Evolutionary conservation across 345 rosid genomes (phyloP).

Genomic region (Angophora floribunda): DNA sequence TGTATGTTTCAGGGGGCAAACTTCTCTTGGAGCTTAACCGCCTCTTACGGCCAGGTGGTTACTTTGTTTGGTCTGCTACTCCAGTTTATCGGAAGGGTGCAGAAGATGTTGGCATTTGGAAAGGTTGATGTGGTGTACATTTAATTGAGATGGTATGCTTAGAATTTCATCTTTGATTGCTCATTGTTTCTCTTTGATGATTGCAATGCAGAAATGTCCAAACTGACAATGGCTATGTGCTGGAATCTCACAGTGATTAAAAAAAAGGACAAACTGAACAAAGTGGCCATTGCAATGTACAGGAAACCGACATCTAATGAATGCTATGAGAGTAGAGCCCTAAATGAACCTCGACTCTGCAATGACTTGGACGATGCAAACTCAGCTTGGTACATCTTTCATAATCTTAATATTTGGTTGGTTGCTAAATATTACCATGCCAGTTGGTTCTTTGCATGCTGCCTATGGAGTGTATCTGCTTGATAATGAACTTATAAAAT

Average conservation of each 20-base stretch:
- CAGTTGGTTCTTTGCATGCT: background rate
- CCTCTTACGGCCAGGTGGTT: constrained; percentile 85
- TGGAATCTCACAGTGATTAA: constrained; percentile 48
- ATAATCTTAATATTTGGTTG: background rate
- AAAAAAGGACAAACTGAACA: constrained; percentile 46
- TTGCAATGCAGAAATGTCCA: constrained; percentile 46
- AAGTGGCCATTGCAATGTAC: constrained; percentile 57
- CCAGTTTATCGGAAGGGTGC: constrained; percentile 73
- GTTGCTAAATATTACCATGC: background rate
- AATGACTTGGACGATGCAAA: constrained; percentile 62
- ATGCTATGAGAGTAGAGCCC: constrained; percentile 46
- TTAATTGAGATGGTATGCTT: background rate
- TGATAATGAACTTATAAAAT: background rate
- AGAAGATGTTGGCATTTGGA: constrained; percentile 85
- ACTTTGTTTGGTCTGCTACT: constrained; percentile 96
- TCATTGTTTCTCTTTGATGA: background rate
- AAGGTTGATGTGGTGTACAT: constrained; percentile 24
- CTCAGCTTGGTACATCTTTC: constrained; percentile 54
- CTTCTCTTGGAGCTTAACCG: constrained; percentile 93
- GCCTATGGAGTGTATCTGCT: background rate
- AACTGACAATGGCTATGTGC: constrained; percentile 63
- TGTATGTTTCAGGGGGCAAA: constrained; percentile 59
- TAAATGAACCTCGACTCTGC: constrained; percentile 53
- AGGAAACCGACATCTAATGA: constrained; percentile 58
- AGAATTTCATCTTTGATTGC: background rate